phyloP scores from a whole-genome alignment of 306 rosid species.

The Crotalaria pallida region DNA sequence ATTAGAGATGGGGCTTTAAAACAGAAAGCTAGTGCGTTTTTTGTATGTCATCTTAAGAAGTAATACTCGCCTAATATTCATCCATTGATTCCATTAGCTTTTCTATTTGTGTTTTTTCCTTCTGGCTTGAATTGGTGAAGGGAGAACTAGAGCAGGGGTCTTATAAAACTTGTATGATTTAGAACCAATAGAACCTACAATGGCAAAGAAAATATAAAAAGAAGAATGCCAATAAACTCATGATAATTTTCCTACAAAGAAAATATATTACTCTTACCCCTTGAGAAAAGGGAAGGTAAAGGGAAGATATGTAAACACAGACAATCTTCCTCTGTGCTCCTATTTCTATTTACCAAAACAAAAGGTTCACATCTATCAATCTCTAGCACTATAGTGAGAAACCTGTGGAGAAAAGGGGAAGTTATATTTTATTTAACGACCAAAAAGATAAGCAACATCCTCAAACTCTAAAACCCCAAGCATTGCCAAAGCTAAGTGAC shows the following conservation, averaged over 20 bases:
- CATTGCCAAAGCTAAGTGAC: conserved; percentile 76
- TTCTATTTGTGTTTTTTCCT: background rate
- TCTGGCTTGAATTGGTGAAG: background rate
- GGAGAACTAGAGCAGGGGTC: background rate
- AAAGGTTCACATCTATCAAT: conserved; percentile 18
- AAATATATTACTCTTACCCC: conserved; percentile 36
- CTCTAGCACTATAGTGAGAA: conserved; percentile 14
- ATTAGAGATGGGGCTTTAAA: background rate
- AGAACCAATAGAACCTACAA: background rate
- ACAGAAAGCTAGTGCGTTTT: background rate
- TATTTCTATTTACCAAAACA: conserved; percentile 38
- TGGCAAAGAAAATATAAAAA: background rate
- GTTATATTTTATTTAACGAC: conserved; percentile 36
- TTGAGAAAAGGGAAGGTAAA: conserved; percentile 25
- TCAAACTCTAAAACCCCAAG: conserved; percentile 66
- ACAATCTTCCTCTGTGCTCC: conserved; percentile 13
- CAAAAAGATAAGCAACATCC: conserved; percentile 51
- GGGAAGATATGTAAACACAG: conserved; percentile 28
- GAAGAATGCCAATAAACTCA: background rate
- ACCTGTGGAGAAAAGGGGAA: conserved; percentile 6
- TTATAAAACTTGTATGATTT: background rate
- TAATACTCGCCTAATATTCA: background rate
- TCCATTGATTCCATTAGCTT: background rate
- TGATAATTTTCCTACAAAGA: background rate
- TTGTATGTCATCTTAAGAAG: background rate